Evolutionary conservation across 2,329 filamentous ascomycete genomes (phyloP).

Genomic region (Aspergillus versicolor): DNA sequence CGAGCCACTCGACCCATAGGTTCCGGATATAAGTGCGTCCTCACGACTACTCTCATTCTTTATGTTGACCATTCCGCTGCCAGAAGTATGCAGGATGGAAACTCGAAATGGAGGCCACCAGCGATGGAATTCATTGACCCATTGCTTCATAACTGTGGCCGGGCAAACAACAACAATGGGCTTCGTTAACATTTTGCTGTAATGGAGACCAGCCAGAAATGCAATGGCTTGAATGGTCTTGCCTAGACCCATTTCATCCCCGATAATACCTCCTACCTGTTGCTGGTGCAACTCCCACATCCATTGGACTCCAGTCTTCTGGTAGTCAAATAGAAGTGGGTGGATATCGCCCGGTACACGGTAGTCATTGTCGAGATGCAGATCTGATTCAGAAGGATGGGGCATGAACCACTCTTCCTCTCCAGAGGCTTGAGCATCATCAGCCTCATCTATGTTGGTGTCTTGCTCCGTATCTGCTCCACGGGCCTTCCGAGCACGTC

Average conservation of each 20-base stretch:
- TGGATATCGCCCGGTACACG: conserved; percentile 89
- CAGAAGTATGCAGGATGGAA: conserved; percentile 90
- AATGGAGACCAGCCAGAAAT: conserved; percentile 86
- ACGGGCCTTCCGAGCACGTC: conserved; percentile 35
- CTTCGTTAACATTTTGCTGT: conserved; percentile 79
- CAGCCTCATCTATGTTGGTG: conserved; percentile 38
- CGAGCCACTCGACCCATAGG: conserved; percentile 40
- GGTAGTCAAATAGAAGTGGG: conserved; percentile 90
- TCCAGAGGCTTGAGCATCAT: not conserved
- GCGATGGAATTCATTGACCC: conserved; percentile 96
- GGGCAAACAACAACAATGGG: conserved; percentile 91
- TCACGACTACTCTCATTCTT: conserved; percentile 61
- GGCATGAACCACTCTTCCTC: conserved; percentile 75
- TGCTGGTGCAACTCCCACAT: conserved; percentile 88
- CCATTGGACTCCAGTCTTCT: conserved; percentile 97
- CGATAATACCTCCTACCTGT: conserved; percentile 88
- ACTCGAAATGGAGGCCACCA: conserved; percentile 99
- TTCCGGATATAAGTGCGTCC: conserved; percentile 60
- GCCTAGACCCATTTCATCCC: conserved; percentile 98
- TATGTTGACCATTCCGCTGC: conserved; percentile 91
- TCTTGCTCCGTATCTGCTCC: conserved; percentile 38
- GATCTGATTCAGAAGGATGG: conserved; percentile 77
- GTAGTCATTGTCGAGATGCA: conserved; percentile 71
- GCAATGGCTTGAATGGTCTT: conserved; percentile 84
- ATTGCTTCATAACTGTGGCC: conserved; percentile 92